phyloP scores from a whole-genome alignment of 192 early-diverging fungal genomes.

The Backusella luteola region DNA sequence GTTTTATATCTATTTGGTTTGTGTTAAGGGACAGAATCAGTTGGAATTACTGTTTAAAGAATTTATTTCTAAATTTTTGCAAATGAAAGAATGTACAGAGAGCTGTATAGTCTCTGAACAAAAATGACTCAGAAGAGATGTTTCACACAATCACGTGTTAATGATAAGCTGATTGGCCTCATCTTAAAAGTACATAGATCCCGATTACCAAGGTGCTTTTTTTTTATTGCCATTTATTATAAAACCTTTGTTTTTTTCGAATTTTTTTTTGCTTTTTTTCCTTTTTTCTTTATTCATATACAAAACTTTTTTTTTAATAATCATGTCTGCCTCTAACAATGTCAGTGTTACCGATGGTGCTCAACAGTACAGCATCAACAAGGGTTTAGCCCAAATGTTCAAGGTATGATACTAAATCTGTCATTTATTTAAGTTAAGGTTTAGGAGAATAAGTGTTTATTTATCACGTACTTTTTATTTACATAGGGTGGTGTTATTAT shows the following conservation, averaged over 20 bases:
- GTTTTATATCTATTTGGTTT: background rate
- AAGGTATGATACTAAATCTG: constrained; percentile 59
- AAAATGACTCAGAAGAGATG: constrained; percentile 17
- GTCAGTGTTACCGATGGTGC: background rate
- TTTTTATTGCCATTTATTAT: background rate
- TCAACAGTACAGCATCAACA: constrained; percentile 78
- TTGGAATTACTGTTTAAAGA: background rate
- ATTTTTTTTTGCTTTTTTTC: background rate
- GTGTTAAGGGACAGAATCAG: background rate
- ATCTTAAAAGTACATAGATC: background rate
- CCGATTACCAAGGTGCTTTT: background rate
- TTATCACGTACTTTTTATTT: background rate
- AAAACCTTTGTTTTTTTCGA: background rate
- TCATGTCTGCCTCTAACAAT: constrained; percentile 1
- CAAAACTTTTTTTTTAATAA: background rate
- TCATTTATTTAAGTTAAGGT: constrained; percentile 5
- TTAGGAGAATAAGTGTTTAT: background rate
- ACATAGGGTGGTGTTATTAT: constrained; percentile 95
- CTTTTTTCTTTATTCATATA: background rate
- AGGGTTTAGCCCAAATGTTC: constrained; percentile 96
- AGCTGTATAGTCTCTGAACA: background rate
- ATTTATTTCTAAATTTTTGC: background rate
- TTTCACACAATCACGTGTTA: constrained; percentile 24
- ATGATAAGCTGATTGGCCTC: background rate
- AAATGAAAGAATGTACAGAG: background rate